These are phyloP conservation scores for Colletotrichum brevisporum DNA, from an alignment of 2,329 filamentous ascomycete species.

Conservation along the genomic window DNA sequence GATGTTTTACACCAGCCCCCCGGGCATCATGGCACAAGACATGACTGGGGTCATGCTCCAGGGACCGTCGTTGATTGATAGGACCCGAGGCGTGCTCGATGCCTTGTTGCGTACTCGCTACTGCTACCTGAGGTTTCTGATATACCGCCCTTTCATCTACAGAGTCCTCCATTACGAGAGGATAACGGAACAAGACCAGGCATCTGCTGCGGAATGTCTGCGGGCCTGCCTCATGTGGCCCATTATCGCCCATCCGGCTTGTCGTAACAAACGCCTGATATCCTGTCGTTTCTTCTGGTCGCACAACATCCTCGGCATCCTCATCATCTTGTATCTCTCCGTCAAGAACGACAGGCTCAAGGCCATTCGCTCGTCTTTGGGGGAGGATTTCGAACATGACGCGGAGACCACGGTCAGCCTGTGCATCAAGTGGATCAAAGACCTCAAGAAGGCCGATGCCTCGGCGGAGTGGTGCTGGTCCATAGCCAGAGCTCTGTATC, in stretches of 20 bases:
- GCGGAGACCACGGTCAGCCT: conserved; percentile 63
- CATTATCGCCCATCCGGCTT: conserved; percentile 69
- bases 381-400: conserved; percentile 64
- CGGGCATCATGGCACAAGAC: neutral
- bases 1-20: neutral
- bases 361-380: conserved; percentile 63
- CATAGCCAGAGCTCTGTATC: conserved; percentile 63
- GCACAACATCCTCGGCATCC: conserved; percentile 71
- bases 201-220: conserved; percentile 70
- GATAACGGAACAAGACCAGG: conserved; percentile 66
- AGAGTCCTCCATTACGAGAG: conserved; percentile 71
- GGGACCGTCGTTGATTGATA: neutral
- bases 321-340: conserved; percentile 70
- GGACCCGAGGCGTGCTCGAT: conserved; percentile 58
- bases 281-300: conserved; percentile 74
- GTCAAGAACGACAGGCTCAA: conserved; percentile 64
- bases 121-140: conserved; percentile 70
- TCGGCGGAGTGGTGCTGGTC: conserved; percentile 71
- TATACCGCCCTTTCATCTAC: conserved; percentile 71
- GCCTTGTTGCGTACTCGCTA: conserved; percentile 71
- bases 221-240: conserved; percentile 73
- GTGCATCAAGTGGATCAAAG: conserved; percentile 72
- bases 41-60: neutral
- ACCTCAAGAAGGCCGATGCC: conserved; percentile 67
- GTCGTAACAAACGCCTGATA: conserved; percentile 70